Evolutionary conservation across 768 basidiomycete genomes (phyloP).

Genomic region (Termitomyces sp.): DNA sequence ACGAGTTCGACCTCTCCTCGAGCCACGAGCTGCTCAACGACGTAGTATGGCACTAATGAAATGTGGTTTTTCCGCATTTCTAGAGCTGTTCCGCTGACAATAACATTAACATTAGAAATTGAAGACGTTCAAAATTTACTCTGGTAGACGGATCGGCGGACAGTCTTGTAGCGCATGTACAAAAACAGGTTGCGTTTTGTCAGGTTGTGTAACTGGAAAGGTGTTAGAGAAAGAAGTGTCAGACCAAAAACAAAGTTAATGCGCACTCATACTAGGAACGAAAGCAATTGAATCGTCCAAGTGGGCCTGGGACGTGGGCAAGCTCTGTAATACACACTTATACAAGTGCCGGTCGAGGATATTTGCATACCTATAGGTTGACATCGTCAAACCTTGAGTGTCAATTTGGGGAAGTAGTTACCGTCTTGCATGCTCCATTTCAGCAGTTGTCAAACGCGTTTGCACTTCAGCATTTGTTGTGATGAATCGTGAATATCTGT

Average conservation of each 20-base stretch:
- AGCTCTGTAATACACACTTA: slow-evolving; percentile 72
- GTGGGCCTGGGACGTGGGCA: slow-evolving; percentile 72
- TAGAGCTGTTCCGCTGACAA: slow-evolving; percentile 53
- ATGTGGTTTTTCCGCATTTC: slow-evolving; percentile 80
- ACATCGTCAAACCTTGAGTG: neutral
- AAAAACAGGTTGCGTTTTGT: slow-evolving; percentile 73
- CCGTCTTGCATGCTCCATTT: slow-evolving; percentile 78
- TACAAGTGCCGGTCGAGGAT: slow-evolving; percentile 75
- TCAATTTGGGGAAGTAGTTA: slow-evolving; percentile 20
- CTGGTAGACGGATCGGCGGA: slow-evolving; percentile 59
- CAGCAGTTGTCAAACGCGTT: slow-evolving; percentile 73
- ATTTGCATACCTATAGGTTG: slow-evolving; percentile 55
- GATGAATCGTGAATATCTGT: slow-evolving; percentile 81
- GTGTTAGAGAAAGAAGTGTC: neutral
- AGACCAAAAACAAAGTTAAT: slow-evolving; percentile 8
- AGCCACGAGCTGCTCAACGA: slow-evolving; percentile 68
- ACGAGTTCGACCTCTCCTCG: slow-evolving; percentile 76
- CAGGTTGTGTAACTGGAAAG: slow-evolving; percentile 66
- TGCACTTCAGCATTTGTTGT: slow-evolving; percentile 66
- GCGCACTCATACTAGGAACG: slow-evolving; percentile 70
- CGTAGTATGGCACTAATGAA: slow-evolving; percentile 69
- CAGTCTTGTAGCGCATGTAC: slow-evolving; percentile 72
- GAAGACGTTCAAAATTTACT: slow-evolving; percentile 45
- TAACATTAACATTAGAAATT: neutral
- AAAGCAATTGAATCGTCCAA: slow-evolving; percentile 71